A percentile compares a stretch with the other conserved stretches of the same genome.
phyloP scores from a whole-genome alignment of 2,329 filamentous ascomycete species.

The Coniochaeta ligniaria region DNA sequence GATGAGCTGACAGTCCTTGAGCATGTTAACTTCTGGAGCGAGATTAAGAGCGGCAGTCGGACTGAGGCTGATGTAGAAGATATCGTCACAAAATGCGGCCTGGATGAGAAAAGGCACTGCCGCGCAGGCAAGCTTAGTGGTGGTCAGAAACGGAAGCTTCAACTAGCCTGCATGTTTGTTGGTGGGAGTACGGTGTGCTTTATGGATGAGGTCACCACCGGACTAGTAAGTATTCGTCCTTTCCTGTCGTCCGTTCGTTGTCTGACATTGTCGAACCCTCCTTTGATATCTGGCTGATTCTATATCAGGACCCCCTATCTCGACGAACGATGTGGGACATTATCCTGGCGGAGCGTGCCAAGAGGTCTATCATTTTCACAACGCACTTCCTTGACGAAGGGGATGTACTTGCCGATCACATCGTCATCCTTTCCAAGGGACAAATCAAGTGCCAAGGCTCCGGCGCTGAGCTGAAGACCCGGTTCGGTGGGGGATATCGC shows the following conservation, averaged over 20 bases:
- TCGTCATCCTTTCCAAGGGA: constrained; percentile 58
- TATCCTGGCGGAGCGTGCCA: constrained; percentile 53
- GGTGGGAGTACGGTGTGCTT: constrained; percentile 60
- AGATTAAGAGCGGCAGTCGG: constrained; percentile 40
- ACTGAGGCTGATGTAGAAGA: constrained; percentile 40
- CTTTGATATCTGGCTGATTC: background rate
- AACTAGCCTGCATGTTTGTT: constrained; percentile 65
- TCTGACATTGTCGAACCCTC: background rate
- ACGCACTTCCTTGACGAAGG: constrained; percentile 68
- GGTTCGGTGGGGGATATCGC: constrained; percentile 56
- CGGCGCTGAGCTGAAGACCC: constrained; percentile 56
- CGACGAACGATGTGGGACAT: constrained; percentile 66
- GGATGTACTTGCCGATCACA: constrained; percentile 60
- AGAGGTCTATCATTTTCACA: constrained; percentile 57
- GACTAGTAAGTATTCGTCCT: constrained; percentile 27
- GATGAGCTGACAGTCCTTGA: constrained; percentile 57
- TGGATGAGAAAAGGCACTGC: constrained; percentile 49
- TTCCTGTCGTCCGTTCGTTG: background rate
- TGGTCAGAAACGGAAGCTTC: constrained; percentile 63
- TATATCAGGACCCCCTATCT: constrained; percentile 48
- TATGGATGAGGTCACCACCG: constrained; percentile 64
- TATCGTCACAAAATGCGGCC: constrained; percentile 51
- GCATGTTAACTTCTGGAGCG: constrained; percentile 57
- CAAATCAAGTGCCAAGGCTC: constrained; percentile 55
- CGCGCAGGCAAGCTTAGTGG: constrained; percentile 53